Percentiles rank a stretch among this genome's conserved stretches.
Conservation (phyloP, 345 rosid species). For the Eucalyptus decipiens region DNA sequence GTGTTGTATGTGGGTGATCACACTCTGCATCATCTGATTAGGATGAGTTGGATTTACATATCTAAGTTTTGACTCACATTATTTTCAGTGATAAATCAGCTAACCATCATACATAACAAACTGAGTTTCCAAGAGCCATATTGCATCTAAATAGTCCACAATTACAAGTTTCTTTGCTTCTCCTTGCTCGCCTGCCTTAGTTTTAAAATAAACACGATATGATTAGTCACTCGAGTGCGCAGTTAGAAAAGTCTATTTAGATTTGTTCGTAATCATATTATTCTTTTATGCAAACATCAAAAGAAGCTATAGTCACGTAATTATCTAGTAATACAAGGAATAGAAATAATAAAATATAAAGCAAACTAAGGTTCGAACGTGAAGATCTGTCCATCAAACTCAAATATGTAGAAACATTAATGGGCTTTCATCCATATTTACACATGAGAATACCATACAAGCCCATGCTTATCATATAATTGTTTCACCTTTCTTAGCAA, state of each 20-base stretch:
- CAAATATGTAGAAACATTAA: neutral
- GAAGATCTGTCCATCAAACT: neutral
- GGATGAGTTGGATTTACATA: neutral
- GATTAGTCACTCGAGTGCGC: neutral
- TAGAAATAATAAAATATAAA: neutral
- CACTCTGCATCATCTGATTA: neutral
- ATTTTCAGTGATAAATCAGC: neutral
- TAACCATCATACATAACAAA: neutral
- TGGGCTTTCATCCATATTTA: neutral
- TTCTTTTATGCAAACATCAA: neutral
- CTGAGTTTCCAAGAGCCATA: neutral
- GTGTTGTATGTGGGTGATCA: neutral
- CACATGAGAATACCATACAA: neutral
- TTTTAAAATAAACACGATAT: neutral
- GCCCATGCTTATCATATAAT: neutral
- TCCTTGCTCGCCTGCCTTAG: neutral
- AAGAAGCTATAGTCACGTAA: neutral
- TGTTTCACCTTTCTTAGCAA: neutral
- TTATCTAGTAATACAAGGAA: neutral
- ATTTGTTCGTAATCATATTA: neutral
- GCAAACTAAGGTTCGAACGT: neutral
- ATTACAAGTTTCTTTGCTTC: neutral
- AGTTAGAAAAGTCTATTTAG: neutral
- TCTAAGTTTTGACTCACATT: neutral
- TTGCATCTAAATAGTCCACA: neutral